Evolutionary conservation across 305 asterid species (phyloP).

Genomic region (Fraxinus sp.): DNA sequence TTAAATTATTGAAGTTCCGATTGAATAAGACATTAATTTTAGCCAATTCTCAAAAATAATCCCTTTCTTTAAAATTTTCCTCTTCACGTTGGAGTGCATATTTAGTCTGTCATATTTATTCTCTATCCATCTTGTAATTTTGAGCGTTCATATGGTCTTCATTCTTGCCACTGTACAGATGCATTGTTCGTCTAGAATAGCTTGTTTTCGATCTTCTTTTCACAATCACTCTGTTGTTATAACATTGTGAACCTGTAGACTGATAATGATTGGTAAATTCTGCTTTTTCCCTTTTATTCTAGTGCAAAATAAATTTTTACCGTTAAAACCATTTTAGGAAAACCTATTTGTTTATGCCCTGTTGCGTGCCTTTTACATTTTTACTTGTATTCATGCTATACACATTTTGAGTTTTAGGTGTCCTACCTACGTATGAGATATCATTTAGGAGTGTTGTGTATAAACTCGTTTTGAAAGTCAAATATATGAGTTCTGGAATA

Average conservation of each 20-base stretch:
- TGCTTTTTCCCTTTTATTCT: neutral
- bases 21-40: neutral
- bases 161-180: neutral
- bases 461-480: neutral
- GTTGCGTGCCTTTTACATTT: neutral
- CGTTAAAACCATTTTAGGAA: neutral
- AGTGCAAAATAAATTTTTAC: neutral
- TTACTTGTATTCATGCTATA: neutral
- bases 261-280: neutral
- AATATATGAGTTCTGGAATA: neutral
- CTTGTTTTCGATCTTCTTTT: neutral
- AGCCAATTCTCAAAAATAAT: neutral
- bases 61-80: neutral
- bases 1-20: neutral
- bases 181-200: neutral
- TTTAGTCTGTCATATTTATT: neutral
- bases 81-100: neutral
- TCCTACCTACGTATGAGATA: neutral
- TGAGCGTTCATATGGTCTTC: neutral
- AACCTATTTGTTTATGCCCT: neutral
- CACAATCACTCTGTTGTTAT: neutral
- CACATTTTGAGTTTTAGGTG: neutral
- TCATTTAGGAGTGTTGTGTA: neutral
- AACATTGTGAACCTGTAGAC: neutral
- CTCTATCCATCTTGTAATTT: neutral